Conservation (phyloP, 768 basidiomycete species). For the Polyporus arcularius region DNA sequence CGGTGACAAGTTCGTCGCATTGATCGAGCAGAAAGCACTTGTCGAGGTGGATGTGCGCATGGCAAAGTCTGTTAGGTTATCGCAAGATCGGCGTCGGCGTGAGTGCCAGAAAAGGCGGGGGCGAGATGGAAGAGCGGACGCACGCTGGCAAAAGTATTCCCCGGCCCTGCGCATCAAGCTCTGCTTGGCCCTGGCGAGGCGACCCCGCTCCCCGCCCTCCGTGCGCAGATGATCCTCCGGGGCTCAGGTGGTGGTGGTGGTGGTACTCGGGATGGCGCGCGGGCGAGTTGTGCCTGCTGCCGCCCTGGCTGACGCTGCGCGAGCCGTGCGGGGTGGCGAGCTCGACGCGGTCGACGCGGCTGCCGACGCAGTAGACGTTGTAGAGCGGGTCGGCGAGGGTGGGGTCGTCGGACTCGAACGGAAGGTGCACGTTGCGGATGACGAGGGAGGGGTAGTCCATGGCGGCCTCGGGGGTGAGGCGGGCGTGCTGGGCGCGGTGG, state of each 20-base stretch:
- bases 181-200: conserved; percentile 7
- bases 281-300: conserved; percentile 14
- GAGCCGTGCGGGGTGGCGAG: conserved; percentile 14
- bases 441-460: conserved; percentile 16
- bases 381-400: conserved; percentile 19
- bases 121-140: conserved; percentile 7
- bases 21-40: conserved; percentile 66
- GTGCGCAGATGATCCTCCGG: not conserved
- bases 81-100: not conserved
- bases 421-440: conserved; percentile 24
- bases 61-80: conserved; percentile 44
- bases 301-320: conserved; percentile 7
- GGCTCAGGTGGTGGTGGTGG: not conserved
- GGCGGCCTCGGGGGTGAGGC: not conserved
- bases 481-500: not conserved
- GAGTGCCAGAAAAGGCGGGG: conserved; percentile 1
- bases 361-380: conserved; percentile 21
- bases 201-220: not conserved
- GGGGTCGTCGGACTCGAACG: conserved; percentile 11
- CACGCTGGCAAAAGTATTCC: conserved; percentile 28
- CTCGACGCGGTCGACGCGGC: conserved; percentile 17
- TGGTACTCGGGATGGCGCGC: conserved; percentile 16
- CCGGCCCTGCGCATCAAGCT: conserved; percentile 22
- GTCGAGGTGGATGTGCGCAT: conserved; percentile 68
- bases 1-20: conserved; percentile 51